phyloP scores from a whole-genome alignment of 495 filamentous ascomycete genomes.

The Neurospora intermedia region DNA sequence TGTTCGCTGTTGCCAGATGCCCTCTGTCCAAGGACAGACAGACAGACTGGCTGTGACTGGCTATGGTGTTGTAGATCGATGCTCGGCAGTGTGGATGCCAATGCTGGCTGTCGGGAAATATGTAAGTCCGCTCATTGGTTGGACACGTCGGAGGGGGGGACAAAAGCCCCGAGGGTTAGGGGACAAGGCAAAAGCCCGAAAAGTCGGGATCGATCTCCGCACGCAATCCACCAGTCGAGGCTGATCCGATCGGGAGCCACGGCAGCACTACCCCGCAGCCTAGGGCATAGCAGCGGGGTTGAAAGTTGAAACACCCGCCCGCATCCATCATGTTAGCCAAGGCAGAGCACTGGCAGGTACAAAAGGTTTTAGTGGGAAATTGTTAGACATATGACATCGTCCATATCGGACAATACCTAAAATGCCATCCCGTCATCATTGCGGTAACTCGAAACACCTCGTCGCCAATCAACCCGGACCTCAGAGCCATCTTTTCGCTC shows the following conservation, averaged over 20 bases:
- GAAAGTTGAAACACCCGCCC: no score
- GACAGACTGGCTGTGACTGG: no score
- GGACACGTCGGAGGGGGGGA: not conserved
- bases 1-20: not conserved
- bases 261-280: not conserved
- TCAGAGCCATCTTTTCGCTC: no score
- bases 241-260: no score
- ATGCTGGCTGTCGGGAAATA: not conserved
- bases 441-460: no score
- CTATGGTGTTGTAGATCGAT: not conserved
- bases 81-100: not conserved
- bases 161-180: not conserved
- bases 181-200: not conserved
- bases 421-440: no score
- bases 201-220: not conserved
- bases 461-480: no score
- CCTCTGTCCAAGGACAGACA: not conserved
- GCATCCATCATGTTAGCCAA: no score
- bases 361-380: not conserved
- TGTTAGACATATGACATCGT: not conserved
- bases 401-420: no score
- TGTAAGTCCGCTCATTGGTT: not conserved
- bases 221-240: not conserved
- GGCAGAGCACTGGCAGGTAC: not conserved
- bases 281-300: not conserved